A percentile compares a stretch with the other conserved stretches of the same genome.
These are phyloP conservation scores for Phyllosticta paracitricarpa DNA, from an alignment of 2,329 filamentous ascomycete genomes.

Conservation along the genomic window DNA sequence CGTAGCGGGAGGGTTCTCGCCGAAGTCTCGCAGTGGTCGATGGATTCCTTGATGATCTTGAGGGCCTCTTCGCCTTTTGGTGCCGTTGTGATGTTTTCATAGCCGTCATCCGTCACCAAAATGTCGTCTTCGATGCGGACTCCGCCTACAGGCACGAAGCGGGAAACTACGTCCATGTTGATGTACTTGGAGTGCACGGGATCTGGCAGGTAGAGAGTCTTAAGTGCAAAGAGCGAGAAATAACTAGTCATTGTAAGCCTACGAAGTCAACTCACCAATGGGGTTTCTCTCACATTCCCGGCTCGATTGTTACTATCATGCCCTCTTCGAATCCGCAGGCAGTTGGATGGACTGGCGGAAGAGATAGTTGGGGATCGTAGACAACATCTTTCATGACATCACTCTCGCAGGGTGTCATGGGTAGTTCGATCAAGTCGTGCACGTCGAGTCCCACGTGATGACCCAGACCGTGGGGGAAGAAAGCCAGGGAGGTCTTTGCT, in stretches of 20 bases:
- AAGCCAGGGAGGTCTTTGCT: constrained; percentile 72
- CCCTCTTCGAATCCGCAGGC: constrained; percentile 37
- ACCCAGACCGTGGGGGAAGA: constrained; percentile 84
- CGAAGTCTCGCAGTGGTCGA: neutral
- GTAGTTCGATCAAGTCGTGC: constrained; percentile 50
- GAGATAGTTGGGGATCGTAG: constrained; percentile 21
- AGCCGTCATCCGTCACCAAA: constrained; percentile 57
- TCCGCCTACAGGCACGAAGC: constrained; percentile 75
- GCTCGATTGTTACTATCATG: constrained; percentile 48
- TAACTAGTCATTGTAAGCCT: constrained; percentile 50
- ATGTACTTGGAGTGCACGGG: constrained; percentile 67
- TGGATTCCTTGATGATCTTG: neutral
- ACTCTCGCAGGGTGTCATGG: constrained; percentile 1
- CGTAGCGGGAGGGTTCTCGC: no score
- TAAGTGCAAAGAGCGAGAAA: constrained; percentile 83
- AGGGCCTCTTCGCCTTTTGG: constrained; percentile 52
- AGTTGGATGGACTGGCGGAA: constrained; percentile 21
- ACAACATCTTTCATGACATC: constrained; percentile 18
- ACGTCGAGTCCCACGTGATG: constrained; percentile 92
- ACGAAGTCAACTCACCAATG: neutral
- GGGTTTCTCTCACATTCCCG: constrained; percentile 32
- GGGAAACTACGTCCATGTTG: constrained; percentile 58
- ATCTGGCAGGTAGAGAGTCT: constrained; percentile 60
- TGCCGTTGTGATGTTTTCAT: constrained; percentile 63
- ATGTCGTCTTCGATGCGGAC: constrained; percentile 67